Conservation (phyloP, 164 flowering plant genomes). For the Stephania yunnanensis region DNA sequence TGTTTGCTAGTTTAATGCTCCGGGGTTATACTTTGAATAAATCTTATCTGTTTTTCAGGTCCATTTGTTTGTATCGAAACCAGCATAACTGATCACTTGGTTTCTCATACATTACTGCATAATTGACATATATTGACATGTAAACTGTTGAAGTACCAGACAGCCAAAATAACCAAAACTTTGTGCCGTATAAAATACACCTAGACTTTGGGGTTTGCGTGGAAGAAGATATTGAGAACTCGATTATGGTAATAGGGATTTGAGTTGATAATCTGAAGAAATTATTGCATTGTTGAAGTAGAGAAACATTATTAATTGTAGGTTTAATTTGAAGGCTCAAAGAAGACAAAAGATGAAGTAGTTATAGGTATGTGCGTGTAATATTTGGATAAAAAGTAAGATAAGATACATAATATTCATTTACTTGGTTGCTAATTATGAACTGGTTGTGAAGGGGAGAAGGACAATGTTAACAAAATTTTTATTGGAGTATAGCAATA, state of each 20-base stretch:
- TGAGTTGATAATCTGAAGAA: neutral
- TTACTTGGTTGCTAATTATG: no score
- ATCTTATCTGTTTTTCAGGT: neutral
- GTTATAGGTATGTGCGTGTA: neutral
- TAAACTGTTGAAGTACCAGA: neutral
- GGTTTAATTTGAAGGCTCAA: neutral
- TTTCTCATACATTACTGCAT: neutral
- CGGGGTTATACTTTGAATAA: no score
- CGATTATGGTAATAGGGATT: neutral
- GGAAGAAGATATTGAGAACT: neutral
- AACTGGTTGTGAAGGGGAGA: no score
- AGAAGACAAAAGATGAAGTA: neutral
- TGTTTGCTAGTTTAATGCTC: no score
- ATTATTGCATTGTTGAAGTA: neutral
- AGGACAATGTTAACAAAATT: no score
- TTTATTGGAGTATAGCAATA: no score
- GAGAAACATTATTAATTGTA: neutral
- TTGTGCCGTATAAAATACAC: neutral
- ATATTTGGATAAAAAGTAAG: neutral
- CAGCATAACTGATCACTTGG: neutral
- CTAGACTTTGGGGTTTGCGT: neutral
- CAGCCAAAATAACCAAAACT: neutral
- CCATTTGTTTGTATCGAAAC: neutral
- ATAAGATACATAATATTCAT: neutral
- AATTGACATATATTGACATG: neutral